Evolutionary conservation across 805 yeast genomes (phyloP), one percentile per base, ranked within the genome.

Genomic region (Myxozyma vanderwaltii): DNA sequence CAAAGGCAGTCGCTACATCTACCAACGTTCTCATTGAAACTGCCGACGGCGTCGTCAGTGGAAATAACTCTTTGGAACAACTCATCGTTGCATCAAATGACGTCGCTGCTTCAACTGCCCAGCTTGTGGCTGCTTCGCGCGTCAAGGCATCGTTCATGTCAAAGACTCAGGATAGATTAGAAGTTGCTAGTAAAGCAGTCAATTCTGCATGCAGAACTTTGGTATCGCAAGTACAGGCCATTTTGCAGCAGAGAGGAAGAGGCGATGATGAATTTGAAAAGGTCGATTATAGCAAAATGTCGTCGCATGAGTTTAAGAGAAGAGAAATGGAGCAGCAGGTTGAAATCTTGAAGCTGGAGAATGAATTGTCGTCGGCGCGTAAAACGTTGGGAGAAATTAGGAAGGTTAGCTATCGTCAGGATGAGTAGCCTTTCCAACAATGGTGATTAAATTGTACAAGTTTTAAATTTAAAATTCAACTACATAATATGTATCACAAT

Each of bases 321-420:
- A 81, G 83, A 23, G 94, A 91, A 68, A 88, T 90, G 96, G 96
- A 89, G 70, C 96, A 89, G 72, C 97, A 90, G 72, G 96, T 90
- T 5, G 91, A 88, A 70, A 90, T 91, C 51, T 77, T 90, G 73
- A 88, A 88, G 72, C 77, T 90, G 56, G 96, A 90, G 69, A 88
- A 88, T 67, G 81, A 86, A 47, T 77, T 91, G 66, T 75, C 75
- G 48, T 72, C 81, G 21, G 94, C 96, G 0, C 79, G 96, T 71
- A 89, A 88, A 75, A 82, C 88, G 68, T 77, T 90, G 62, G 94
- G 95, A 29, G 95, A 88, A 66, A 90, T 91, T 61, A 78, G 97
- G 71, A 87, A 86, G 72, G 83, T 81, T 56, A 86, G 91, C 57
- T 90, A 90, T 71, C 78, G 79, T 59, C 88, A 84, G 65, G 88